Conservation (phyloP, 805 yeast genomes). For the Suhomyces sp. region DNA sequence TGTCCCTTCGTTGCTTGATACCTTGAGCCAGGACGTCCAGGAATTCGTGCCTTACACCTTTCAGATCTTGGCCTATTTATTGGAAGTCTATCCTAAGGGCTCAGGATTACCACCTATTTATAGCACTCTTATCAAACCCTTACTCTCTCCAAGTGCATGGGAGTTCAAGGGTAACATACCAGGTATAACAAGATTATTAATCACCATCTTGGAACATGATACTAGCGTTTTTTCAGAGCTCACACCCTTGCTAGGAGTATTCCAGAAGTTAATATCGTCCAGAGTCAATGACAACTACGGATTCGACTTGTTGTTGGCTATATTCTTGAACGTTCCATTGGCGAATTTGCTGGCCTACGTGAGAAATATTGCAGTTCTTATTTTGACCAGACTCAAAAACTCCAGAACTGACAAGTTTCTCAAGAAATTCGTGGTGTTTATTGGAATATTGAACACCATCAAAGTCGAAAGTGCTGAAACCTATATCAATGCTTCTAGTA, state of each 20-base stretch:
- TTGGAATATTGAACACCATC: slow-evolving; percentile 29
- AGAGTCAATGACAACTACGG: slow-evolving; percentile 78
- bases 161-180: slow-evolving; percentile 91
- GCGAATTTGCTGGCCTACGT: slow-evolving; percentile 49
- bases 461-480: slow-evolving; percentile 1
- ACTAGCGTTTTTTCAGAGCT: slow-evolving; percentile 43
- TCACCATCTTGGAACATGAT: slow-evolving; percentile 57
- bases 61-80: slow-evolving; percentile 78
- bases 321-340: slow-evolving; percentile 57
- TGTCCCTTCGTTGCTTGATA: slow-evolving; percentile 63
- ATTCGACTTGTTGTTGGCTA: slow-evolving; percentile 75
- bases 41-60: slow-evolving; percentile 93
- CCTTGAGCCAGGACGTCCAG: slow-evolving; percentile 80
- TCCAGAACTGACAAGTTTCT: slow-evolving; percentile 81
- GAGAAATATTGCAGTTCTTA: slow-evolving; percentile 69
- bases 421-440: slow-evolving; percentile 64
- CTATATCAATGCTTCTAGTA: slow-evolving; percentile 8
- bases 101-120: slow-evolving; percentile 61
- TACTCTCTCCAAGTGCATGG: slow-evolving; percentile 90
- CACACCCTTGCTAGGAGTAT: slow-evolving; percentile 90
- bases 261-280: slow-evolving; percentile 87
- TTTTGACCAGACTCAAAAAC: slow-evolving; percentile 76
- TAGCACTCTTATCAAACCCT: slow-evolving; percentile 68
- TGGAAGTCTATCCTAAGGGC: slow-evolving; percentile 56
- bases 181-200: slow-evolving; percentile 78